Base-by-base conservation (phyloP, 495 filamentous ascomycete genomes). In the Annulohypoxylon bovei region DNA sequence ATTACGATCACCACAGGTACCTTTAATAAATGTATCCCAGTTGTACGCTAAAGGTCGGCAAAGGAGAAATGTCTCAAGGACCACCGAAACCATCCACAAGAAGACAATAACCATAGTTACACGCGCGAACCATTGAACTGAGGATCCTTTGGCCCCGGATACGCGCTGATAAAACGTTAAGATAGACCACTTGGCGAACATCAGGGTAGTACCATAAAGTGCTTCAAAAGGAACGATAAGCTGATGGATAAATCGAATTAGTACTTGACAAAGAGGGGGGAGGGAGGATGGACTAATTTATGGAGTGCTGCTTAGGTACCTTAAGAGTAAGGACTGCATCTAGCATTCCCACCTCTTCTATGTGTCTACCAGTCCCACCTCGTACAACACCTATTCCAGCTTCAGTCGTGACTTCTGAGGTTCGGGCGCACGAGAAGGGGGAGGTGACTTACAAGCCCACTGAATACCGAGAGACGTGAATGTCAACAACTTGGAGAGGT, bases 1-100 rank as follows among this genome's bases (percentile, higher is more conserved):
- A 28, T 52, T 52, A 27, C 47, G 23, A 30, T 52, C 47, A 8
- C 47, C 47, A 30, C 47, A 52, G 11, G 8, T 52, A 28, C 47
- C 47, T 30, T 52, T 22, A 7, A 52, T 52, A n/a, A 22, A 52
- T n/a, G 47, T 53, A 32, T 53, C 49, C 49, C 49, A 53, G 23
- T 53, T 53, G 14, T 53, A 53, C 9, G 49, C 27, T 11, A 53
- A 25, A 53, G 49, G 49, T 30, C 49, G 49, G 27, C 49, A 53
- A 25, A 53, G 27, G 14, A 53, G 27, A 53, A 53, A 53, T 18
- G 49, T 53, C 27, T 53, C 49, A 25, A 53, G 49, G 14, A 32
- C n/a, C 5, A 53, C 49, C 49, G 49, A 53, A 32, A 53, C 11
- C 49, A 53, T 53, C 49, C 49, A 53, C 7, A 32, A 30, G n/a